Conservation (phyloP, 2,329 filamentous ascomycete species). For the Lachnellula occidentalis region DNA sequence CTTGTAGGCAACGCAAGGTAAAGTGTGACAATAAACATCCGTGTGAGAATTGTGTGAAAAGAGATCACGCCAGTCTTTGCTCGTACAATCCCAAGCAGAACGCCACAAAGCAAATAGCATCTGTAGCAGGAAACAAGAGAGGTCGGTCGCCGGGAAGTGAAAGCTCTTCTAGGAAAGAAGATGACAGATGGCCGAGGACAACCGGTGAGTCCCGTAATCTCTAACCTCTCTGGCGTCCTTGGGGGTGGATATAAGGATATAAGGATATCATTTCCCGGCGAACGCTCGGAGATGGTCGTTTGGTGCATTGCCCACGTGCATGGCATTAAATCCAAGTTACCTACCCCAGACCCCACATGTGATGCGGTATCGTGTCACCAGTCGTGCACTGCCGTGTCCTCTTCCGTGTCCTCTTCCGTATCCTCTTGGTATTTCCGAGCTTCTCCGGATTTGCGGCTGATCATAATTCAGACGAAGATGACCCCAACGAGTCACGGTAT, state of each 20-base stretch:
- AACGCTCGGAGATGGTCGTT: conserved; percentile 4
- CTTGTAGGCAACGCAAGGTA: conserved; percentile 61
- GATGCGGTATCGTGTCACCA: not conserved
- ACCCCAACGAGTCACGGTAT: conserved; percentile 52
- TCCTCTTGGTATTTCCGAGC: not conserved
- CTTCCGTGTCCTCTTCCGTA: not conserved
- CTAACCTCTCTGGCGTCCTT: not conserved
- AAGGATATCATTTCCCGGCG: conserved; percentile 1
- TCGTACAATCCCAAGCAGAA: conserved; percentile 59
- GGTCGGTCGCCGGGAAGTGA: conserved; percentile 27
- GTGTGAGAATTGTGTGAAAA: conserved; percentile 63
- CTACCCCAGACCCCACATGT: not conserved
- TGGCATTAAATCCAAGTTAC: not conserved
- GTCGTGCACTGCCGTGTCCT: not conserved
- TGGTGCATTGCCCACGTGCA: not conserved
- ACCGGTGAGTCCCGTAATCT: conserved; percentile 21
- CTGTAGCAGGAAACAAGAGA: conserved; percentile 24
- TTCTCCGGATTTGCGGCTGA: conserved; percentile 1
- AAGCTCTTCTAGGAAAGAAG: conserved; percentile 23
- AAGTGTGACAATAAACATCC: conserved; percentile 66
- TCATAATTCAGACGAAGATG: conserved; percentile 42
- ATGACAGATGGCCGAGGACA: conserved; percentile 29
- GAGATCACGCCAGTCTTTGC: conserved; percentile 59
- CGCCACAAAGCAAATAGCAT: conserved; percentile 15
- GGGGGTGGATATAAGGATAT: not conserved